Evolutionary conservation across 768 basidiomycete genomes (phyloP), one percentile per base, ranked within the genome.

Genomic region (Mycena latifolia): DNA sequence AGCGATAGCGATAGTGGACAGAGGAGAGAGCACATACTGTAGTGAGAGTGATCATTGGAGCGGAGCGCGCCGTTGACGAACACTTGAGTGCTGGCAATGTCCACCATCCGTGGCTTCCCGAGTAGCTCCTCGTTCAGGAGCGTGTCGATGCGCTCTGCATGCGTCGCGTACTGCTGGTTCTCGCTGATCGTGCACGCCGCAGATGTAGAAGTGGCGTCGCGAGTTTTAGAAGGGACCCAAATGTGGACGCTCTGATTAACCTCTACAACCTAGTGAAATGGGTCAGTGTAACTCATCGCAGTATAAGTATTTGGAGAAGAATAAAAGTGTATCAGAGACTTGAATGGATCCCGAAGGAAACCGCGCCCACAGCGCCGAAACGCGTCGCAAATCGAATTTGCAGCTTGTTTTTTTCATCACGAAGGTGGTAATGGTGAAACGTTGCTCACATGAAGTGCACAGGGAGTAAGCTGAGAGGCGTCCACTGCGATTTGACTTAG

Each of bases 321-420:
- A 39, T 24, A 43, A 45, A 46, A 33, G n/a, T 10, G 31, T 7
- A 14, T 56, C 55, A 56, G 55, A 33, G 55, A 56, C 55, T 56
- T 56, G 55, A 56, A 56, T 56, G 55, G 55, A 56, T 56, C 55
- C 55, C 55, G 55, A 56, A 56, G 55, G 55, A 45, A 56, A 45
- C 29, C 25, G 27, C 37, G 55, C 55, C 55, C 55, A 31, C 43
- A 17, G 43, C 46, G 31, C 56, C 56, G 56, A 48, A 58, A 45
- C 56, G 17, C 33, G 56, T 58, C 56, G 46, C 56, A 33, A 35
- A 45, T 46, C 17, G 5, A 46, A 11, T 48, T 58, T 58, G 56
- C 56, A 58, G 46, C 14, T 58, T 58, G n/a, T 10, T 8, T 24
- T 58, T 57, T 47, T 47, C 56, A 58, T 58, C 56, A 56, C n/a